phyloP scores from a whole-genome alignment of 192 early-diverging fungal species.

The Obelidium mucronatum region DNA sequence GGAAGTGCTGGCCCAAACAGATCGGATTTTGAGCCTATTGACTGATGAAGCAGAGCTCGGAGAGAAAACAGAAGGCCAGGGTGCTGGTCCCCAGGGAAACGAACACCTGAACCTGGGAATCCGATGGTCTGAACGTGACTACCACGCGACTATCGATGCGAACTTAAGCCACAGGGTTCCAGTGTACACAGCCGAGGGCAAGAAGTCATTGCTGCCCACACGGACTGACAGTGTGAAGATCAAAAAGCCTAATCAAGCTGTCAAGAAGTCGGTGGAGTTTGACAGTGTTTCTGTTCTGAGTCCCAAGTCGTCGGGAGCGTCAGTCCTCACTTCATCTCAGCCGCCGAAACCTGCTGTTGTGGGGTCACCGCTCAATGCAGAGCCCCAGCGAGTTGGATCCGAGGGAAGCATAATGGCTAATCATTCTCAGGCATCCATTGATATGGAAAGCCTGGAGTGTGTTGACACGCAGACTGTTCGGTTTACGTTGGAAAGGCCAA shows the following conservation, averaged over 20 bases:
- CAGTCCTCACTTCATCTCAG: not conserved
- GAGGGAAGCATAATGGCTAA: too few relatives aligned
- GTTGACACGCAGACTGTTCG: too few relatives aligned
- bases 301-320: not conserved
- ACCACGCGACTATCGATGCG: not conserved
- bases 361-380: too few relatives aligned
- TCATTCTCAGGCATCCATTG: too few relatives aligned
- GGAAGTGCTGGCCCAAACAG: not conserved
- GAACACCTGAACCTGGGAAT: not conserved
- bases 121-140: not conserved
- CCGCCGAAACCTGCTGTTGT: not conserved
- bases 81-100: not conserved
- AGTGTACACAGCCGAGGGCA: not conserved
- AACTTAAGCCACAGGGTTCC: not conserved
- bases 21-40: not conserved
- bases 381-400: too few relatives aligned
- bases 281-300: not conserved
- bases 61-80: not conserved
- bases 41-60: not conserved
- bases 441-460: too few relatives aligned
- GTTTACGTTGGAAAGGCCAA: too few relatives aligned
- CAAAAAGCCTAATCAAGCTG: not conserved
- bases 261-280: not conserved
- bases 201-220: not conserved
- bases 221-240: not conserved